Percentiles rank a stretch among this genome's conserved stretches.
Evolutionary conservation across 2,329 filamentous ascomycete genomes (phyloP).

Genomic region (Curvularia verruculosa): DNA sequence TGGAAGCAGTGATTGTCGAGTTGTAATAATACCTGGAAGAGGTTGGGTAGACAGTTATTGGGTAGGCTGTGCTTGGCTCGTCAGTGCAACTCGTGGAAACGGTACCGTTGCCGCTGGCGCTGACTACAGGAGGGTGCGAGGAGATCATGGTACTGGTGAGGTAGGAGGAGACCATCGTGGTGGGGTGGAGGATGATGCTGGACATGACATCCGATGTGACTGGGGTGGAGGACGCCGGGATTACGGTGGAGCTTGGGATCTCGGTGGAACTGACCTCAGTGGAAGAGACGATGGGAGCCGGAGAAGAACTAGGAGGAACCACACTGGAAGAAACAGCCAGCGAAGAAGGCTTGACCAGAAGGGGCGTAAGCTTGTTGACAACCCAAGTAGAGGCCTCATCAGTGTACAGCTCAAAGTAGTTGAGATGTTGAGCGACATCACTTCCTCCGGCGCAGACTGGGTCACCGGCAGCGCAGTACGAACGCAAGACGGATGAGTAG

Average conservation of each 20-base stretch:
- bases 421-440: slow-evolving; percentile 4
- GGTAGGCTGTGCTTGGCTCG: slow-evolving; percentile 4
- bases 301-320: neutral
- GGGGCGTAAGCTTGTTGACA: slow-evolving; percentile 11
- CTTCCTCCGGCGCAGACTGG: slow-evolving; percentile 7
- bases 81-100: neutral
- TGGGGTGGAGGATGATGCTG: neutral
- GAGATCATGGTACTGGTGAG: slow-evolving; percentile 3
- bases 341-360: slow-evolving; percentile 6
- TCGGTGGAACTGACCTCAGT: neutral
- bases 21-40: slow-evolving; percentile 5
- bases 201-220: neutral
- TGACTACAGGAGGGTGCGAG: slow-evolving; percentile 7
- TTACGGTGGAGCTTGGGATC: slow-evolving; percentile 1
- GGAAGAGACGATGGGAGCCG: neutral
- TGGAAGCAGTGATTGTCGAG: slow-evolving; percentile 5
- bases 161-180: slow-evolving; percentile 7
- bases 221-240: neutral
- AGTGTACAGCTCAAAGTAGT: slow-evolving; percentile 13
- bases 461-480: slow-evolving; percentile 13
- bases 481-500: slow-evolving; percentile 9
- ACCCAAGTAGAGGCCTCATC: slow-evolving; percentile 11
- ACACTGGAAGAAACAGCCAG: slow-evolving; percentile 3
- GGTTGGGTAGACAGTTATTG: neutral
- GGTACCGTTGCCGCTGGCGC: slow-evolving; percentile 3